A percentile compares a stretch with the other conserved stretches of the same genome.
phyloP scores from a whole-genome alignment of 176 grass and related monocot genomes.

The maize (Zea mays) region DNA sequence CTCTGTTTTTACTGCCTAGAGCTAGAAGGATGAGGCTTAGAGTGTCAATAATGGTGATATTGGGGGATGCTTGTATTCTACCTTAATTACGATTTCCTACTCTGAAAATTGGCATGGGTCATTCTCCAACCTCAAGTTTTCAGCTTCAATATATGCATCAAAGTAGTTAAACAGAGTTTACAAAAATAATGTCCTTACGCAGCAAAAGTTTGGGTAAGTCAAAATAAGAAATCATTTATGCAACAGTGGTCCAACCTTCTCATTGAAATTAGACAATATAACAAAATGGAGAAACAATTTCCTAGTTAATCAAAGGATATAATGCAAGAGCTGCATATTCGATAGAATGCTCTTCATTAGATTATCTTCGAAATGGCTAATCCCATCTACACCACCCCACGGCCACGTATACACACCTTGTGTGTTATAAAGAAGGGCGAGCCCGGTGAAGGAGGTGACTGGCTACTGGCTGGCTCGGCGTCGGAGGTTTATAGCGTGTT shows the following conservation, averaged over 20 bases:
- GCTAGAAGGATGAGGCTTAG: conserved; percentile 86
- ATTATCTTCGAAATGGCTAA: neutral
- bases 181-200: neutral
- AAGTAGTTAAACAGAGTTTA: conserved; percentile 19
- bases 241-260: neutral
- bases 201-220: neutral
- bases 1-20: conserved; percentile 74
- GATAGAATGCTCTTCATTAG: neutral
- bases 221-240: neutral
- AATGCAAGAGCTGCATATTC: neutral
- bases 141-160: conserved; percentile 90
- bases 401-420: no score
- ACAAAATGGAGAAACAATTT: conserved; percentile 1
- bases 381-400: neutral
- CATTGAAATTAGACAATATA: conserved; percentile 1
- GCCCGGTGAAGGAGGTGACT: no score
- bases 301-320: neutral
- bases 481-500: no score
- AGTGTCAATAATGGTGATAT: conserved; percentile 89
- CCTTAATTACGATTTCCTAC: conserved; percentile 77
- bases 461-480: no score
- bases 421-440: no score
- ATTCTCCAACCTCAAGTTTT: conserved; percentile 91
- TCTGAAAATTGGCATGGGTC: conserved; percentile 90
- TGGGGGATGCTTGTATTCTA: conserved; percentile 93